These are phyloP conservation scores for Ciborinia camelliae DNA, from an alignment of 2,329 filamentous ascomycete genomes.

Conservation along the genomic window DNA sequence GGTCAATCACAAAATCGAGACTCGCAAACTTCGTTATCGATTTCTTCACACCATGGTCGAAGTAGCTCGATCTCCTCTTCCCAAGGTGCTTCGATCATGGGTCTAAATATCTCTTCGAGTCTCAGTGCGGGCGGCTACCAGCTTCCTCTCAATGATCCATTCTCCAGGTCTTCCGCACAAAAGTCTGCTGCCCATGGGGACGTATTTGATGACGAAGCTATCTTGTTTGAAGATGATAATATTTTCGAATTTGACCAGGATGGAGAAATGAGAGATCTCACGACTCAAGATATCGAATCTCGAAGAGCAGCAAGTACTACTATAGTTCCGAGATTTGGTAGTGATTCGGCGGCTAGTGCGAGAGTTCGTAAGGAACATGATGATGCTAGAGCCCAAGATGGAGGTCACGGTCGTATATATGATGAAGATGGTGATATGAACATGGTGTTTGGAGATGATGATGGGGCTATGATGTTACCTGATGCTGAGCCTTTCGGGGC, in stretches of 20 bases:
- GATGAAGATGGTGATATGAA: constrained; percentile 32
- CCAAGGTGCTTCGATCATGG: constrained; percentile 33
- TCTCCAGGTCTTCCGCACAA: constrained; percentile 37
- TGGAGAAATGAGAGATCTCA: constrained; percentile 53
- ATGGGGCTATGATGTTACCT: constrained; percentile 34
- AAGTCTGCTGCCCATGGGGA: constrained; percentile 35
- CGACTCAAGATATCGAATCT: constrained; percentile 27
- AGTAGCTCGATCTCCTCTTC: constrained; percentile 27
- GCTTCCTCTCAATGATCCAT: constrained; percentile 31
- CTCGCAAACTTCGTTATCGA: constrained; percentile 36
- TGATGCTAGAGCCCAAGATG: constrained; percentile 37
- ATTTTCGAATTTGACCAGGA: constrained; percentile 58
- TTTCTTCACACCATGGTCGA: constrained; percentile 28
- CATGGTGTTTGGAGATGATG: constrained; percentile 37
- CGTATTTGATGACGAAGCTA: constrained; percentile 35
- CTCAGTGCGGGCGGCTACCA: constrained; percentile 42
- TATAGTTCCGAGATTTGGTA: constrained; percentile 25
- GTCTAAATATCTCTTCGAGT: constrained; percentile 47
- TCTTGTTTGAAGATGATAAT: constrained; percentile 37
- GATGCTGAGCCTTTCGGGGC: constrained; percentile 33
- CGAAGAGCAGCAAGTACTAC: constrained; percentile 21
- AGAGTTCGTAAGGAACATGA: constrained; percentile 44
- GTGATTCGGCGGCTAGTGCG: constrained; percentile 40
- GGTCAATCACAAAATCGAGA: constrained; percentile 31
- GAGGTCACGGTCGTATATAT: constrained; percentile 25